Conservation (phyloP, 2,329 filamentous ascomycete species). For the Chrysoporthe austroafricana region DNA sequence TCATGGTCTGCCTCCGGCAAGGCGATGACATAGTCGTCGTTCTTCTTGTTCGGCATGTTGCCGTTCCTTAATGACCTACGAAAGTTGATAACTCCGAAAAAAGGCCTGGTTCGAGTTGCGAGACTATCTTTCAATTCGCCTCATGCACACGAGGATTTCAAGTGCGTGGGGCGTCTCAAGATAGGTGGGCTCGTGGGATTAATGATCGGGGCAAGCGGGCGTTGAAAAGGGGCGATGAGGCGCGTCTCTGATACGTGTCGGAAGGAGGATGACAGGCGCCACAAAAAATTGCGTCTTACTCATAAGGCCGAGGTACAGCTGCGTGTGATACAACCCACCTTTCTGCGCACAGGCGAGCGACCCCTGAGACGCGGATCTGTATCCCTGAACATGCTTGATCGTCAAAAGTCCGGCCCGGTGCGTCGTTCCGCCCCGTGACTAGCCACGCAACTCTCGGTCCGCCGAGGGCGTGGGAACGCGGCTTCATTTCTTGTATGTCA, state of each 20-base stretch:
- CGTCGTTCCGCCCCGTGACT: neutral
- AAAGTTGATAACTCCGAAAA: neutral
- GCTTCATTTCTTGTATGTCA: neutral
- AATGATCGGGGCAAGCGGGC: neutral
- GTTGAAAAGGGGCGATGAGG: neutral
- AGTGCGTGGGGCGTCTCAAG: neutral
- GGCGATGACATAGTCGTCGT: constrained; percentile 75
- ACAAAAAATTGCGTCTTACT: neutral
- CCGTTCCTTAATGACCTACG: neutral
- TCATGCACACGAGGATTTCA: neutral
- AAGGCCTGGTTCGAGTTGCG: neutral
- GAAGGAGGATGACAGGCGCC: constrained; percentile 3
- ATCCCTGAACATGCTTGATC: neutral
- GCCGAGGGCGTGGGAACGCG: neutral
- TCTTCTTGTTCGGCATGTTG: constrained; percentile 86
- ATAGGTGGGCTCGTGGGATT: neutral
- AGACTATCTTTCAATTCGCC: neutral
- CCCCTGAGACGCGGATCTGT: neutral
- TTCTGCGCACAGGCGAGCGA: neutral
- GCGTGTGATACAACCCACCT: neutral
- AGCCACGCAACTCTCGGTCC: neutral
- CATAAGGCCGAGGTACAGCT: neutral
- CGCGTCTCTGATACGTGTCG: constrained; percentile 7
- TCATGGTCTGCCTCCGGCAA: constrained; percentile 61
- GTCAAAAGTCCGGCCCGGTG: neutral